phyloP scores from a whole-genome alignment of 2,329 filamentous ascomycete genomes.

The Chalara sp. region DNA sequence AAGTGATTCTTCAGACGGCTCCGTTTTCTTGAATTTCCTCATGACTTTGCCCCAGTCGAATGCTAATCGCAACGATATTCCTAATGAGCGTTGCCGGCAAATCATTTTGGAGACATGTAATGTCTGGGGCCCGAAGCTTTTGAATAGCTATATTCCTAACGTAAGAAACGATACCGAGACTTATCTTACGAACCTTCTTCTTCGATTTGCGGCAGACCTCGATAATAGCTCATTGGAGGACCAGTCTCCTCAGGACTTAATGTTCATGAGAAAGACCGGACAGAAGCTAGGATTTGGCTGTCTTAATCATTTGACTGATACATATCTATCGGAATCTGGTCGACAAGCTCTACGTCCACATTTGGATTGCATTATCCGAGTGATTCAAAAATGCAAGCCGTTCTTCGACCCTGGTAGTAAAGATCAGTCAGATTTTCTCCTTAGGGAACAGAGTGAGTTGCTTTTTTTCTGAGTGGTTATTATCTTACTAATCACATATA shows the following conservation, averaged over 20 bases:
- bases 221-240: slow-evolving; percentile 9
- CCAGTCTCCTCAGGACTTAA: background rate
- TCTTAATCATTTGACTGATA: slow-evolving; percentile 23
- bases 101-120: slow-evolving; percentile 33
- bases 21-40: slow-evolving; percentile 26
- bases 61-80: slow-evolving; percentile 25
- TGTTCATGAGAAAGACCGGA: slow-evolving; percentile 1
- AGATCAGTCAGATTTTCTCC: slow-evolving; percentile 4
- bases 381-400: slow-evolving; percentile 17
- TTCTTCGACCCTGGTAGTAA: slow-evolving; percentile 16
- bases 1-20: slow-evolving; percentile 23
- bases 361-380: slow-evolving; percentile 18
- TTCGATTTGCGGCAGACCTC: slow-evolving; percentile 10
- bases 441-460: slow-evolving; percentile 1
- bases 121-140: slow-evolving; percentile 43
- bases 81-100: slow-evolving; percentile 28
- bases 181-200: slow-evolving; percentile 18
- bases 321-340: slow-evolving; percentile 18
- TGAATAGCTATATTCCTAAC: slow-evolving; percentile 40
- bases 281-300: slow-evolving; percentile 22
- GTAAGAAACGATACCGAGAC: slow-evolving; percentile 36
- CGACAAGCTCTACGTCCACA: slow-evolving; percentile 20
- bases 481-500: slow-evolving; percentile 7
- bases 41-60: slow-evolving; percentile 16
- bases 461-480: background rate